A percentile compares a stretch with the other conserved stretches of the same genome.
These are phyloP conservation scores for Ophiobolus disseminans DNA, from an alignment of 2,329 filamentous ascomycete genomes.

Conservation along the genomic window DNA sequence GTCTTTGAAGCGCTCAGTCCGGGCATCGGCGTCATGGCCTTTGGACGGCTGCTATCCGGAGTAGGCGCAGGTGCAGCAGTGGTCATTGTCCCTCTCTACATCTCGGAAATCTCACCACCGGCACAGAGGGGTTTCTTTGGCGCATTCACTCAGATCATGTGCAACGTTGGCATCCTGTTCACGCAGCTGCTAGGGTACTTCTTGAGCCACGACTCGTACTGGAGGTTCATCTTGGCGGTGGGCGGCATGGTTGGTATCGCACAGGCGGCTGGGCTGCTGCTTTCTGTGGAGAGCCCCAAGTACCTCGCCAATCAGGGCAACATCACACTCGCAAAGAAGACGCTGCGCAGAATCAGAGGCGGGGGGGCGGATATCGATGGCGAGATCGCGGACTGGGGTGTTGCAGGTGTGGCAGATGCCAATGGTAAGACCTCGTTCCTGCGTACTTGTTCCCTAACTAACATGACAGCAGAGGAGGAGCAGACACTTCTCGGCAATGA, in stretches of 20 bases:
- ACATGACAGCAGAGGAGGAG: slow-evolving; percentile 63
- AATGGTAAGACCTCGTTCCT: slow-evolving; percentile 27
- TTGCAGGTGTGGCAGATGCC: slow-evolving; percentile 34
- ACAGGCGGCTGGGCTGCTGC: slow-evolving; percentile 73
- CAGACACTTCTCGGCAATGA: slow-evolving; percentile 68
- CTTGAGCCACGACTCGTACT: slow-evolving; percentile 77
- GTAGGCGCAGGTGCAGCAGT: slow-evolving; percentile 86
- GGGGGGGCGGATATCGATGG: slow-evolving; percentile 71
- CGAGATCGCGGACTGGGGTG: slow-evolving; percentile 67
- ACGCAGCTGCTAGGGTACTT: slow-evolving; percentile 89
- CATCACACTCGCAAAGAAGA: slow-evolving; percentile 66
- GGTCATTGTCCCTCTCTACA: slow-evolving; percentile 92
- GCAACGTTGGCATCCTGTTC: slow-evolving; percentile 86
- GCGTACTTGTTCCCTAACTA: slow-evolving; percentile 9
- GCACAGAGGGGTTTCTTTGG: slow-evolving; percentile 78
- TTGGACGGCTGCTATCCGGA: slow-evolving; percentile 81
- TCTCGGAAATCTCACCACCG: slow-evolving; percentile 84
- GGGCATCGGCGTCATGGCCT: slow-evolving; percentile 69
- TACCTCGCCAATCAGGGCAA: slow-evolving; percentile 78
- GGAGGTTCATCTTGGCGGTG: slow-evolving; percentile 81
- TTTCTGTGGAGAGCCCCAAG: slow-evolving; percentile 82
- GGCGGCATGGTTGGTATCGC: slow-evolving; percentile 72
- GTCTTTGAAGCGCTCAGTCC: slow-evolving; percentile 75
- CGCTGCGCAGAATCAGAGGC: slow-evolving; percentile 79
- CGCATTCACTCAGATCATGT: slow-evolving; percentile 87